Conservation (phyloP, 352 stramenopile genomes). For the Phytophthora pisi region DNA sequence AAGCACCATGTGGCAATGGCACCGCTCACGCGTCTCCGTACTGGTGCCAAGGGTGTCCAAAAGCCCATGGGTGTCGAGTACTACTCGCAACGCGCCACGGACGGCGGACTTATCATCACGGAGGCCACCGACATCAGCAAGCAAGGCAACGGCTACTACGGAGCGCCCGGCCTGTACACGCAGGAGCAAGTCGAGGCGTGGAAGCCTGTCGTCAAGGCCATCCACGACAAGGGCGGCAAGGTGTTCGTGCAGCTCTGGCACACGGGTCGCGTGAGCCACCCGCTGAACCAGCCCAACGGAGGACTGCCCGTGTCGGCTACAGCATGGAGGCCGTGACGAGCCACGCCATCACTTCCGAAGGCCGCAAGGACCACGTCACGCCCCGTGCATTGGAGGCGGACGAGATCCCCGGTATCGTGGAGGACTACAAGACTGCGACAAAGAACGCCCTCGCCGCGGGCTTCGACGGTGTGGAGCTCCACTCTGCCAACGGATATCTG, state of each 20-base stretch:
- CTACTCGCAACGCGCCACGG: conserved; percentile 36
- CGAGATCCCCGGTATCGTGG: conserved; percentile 68
- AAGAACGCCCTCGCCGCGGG: conserved; percentile 66
- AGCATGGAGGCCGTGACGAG: conserved; percentile 25
- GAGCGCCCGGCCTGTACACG: conserved; percentile 48
- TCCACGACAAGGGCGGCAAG: conserved; percentile 68
- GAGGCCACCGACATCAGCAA: conserved; percentile 49
- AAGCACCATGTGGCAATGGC: conserved; percentile 55
- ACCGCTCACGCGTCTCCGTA: conserved; percentile 40
- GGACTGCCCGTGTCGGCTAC: conserved; percentile 46
- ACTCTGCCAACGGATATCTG: conserved; percentile 90
- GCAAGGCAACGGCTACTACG: conserved; percentile 28
- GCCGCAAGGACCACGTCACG: conserved; percentile 37
- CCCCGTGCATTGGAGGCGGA: conserved; percentile 62
- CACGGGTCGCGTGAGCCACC: conserved; percentile 60
- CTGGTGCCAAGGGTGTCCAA: conserved; percentile 32
- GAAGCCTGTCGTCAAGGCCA: conserved; percentile 52
- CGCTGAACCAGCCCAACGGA: conserved; percentile 44
- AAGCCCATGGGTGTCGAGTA: conserved; percentile 11
- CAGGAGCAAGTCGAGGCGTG: conserved; percentile 48
- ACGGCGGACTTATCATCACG: conserved; percentile 50
- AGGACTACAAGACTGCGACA: conserved; percentile 68
- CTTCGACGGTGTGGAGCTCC: conserved; percentile 91
- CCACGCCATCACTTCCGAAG: conserved; percentile 31
- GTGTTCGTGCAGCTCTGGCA: conserved; percentile 85